These are phyloP conservation scores for Ganoderma resinaceum DNA, from an alignment of 1,284 basidiomycete genomes.

Conservation along the genomic window DNA sequence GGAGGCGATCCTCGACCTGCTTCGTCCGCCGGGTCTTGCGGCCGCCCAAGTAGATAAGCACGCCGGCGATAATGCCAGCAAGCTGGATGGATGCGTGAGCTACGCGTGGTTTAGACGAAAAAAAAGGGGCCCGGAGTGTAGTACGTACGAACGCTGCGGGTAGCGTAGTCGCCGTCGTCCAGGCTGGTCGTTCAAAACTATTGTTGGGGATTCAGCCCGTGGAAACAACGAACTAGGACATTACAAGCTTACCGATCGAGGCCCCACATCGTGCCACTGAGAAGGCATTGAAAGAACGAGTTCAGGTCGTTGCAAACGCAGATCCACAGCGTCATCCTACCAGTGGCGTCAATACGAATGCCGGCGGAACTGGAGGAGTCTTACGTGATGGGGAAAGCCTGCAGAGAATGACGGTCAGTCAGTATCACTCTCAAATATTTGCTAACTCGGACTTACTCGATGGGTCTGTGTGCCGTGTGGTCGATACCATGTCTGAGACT, in stretches of 20 bases:
- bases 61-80: conserved; percentile 75
- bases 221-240: no score
- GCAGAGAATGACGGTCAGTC: neutral
- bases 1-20: conserved; percentile 75
- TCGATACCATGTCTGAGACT: conserved; percentile 86
- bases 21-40: conserved; percentile 80
- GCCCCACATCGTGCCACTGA: conserved; percentile 87
- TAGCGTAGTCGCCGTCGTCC: conserved; percentile 78
- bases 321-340: conserved; percentile 66
- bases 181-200: conserved; percentile 68
- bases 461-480: conserved; percentile 89
- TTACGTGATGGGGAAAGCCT: conserved; percentile 84
- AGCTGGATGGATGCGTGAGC: conserved; percentile 26
- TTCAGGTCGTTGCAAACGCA: conserved; percentile 81
- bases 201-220: neutral
- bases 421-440: neutral
- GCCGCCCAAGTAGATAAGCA: conserved; percentile 83
- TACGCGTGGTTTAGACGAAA: neutral
- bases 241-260: conserved; percentile 57
- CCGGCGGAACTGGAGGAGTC: conserved; percentile 21
- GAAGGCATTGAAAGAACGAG: conserved; percentile 81
- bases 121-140: neutral
- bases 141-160: conserved; percentile 76
- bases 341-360: neutral
- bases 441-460: conserved; percentile 49